Evolutionary conservation across 2,329 filamentous ascomycete species (phyloP).

Genomic region (Paracoccidioides lutzii): DNA sequence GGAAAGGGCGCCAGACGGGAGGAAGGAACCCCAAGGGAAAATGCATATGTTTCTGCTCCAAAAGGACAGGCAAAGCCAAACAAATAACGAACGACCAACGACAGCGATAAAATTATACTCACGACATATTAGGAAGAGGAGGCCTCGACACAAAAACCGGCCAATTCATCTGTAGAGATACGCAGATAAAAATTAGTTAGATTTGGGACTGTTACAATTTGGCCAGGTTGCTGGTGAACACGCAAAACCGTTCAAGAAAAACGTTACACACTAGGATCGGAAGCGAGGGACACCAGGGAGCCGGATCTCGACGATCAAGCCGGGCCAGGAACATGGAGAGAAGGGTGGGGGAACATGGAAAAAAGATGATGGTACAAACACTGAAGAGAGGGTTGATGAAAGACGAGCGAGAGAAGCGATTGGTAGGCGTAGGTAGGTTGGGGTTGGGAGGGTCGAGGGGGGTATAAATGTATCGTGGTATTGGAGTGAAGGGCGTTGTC

Average conservation of each 20-base stretch:
- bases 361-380: conserved; percentile 3
- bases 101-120: conserved; percentile 7
- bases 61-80: too few relatives aligned
- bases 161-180: conserved; percentile 16
- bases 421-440: not conserved
- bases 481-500: not conserved
- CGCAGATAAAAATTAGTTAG: conserved; percentile 11
- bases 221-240: conserved; percentile 2
- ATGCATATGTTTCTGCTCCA: not conserved
- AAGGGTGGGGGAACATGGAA: not conserved
- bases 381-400: not conserved
- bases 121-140: conserved; percentile 15
- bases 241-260: conserved; percentile 3
- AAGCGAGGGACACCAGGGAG: conserved; percentile 7
- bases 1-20: conserved; percentile 2
- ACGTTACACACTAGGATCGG: conserved; percentile 12
- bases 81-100: not conserved
- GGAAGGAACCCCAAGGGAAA: not conserved
- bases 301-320: conserved; percentile 10
- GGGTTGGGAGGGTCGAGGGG: not conserved
- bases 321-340: conserved; percentile 1
- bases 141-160: conserved; percentile 12
- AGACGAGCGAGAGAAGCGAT: not conserved
- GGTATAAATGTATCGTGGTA: not conserved
- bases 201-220: conserved; percentile 6